A percentile compares a stretch with the other conserved stretches of the same genome.
phyloP scores from a whole-genome alignment of 2,329 filamentous ascomycete genomes.

The Cladosporium austrohemisphaericum region DNA sequence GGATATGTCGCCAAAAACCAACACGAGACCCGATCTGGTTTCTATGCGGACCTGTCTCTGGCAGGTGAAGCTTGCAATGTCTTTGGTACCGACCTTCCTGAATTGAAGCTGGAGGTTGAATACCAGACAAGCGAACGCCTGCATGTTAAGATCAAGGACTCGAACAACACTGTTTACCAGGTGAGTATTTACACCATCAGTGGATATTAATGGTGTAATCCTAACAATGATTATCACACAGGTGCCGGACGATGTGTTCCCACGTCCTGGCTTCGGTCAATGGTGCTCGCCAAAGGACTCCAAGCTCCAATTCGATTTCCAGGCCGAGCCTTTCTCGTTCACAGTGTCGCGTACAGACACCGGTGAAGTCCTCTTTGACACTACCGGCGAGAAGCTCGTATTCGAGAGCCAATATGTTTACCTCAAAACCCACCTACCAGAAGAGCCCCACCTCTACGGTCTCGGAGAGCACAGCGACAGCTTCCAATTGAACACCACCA shows the following conservation, averaged over 20 bases:
- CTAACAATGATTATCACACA: not conserved
- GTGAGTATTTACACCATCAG: slow-evolving; percentile 36
- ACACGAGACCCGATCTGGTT: slow-evolving; percentile 45
- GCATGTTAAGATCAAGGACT: slow-evolving; percentile 68
- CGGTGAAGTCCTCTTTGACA: slow-evolving; percentile 62
- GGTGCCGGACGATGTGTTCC: slow-evolving; percentile 59
- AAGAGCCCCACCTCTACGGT: slow-evolving; percentile 67
- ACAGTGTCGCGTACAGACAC: slow-evolving; percentile 54
- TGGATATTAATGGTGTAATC: too few relatives aligned
- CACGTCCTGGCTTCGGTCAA: slow-evolving; percentile 49
- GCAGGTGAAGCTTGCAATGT: slow-evolving; percentile 60
- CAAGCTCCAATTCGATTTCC: slow-evolving; percentile 51
- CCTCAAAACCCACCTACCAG: slow-evolving; percentile 63
- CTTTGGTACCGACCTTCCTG: slow-evolving; percentile 53
- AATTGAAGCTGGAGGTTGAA: slow-evolving; percentile 54
- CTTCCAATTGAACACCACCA: slow-evolving; percentile 62
- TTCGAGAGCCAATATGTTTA: slow-evolving; percentile 74
- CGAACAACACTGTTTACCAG: slow-evolving; percentile 63
- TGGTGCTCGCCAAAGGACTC: slow-evolving; percentile 39
- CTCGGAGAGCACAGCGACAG: slow-evolving; percentile 58
- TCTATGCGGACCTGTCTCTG: slow-evolving; percentile 65
- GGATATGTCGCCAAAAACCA: slow-evolving; percentile 63
- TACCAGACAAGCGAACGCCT: slow-evolving; percentile 58
- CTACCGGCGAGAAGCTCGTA: slow-evolving; percentile 59
- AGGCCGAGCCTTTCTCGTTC: slow-evolving; percentile 62